Conservation (phyloP, 1,139 yeast genomes). For the Suhomyces chickasaworum region DNA sequence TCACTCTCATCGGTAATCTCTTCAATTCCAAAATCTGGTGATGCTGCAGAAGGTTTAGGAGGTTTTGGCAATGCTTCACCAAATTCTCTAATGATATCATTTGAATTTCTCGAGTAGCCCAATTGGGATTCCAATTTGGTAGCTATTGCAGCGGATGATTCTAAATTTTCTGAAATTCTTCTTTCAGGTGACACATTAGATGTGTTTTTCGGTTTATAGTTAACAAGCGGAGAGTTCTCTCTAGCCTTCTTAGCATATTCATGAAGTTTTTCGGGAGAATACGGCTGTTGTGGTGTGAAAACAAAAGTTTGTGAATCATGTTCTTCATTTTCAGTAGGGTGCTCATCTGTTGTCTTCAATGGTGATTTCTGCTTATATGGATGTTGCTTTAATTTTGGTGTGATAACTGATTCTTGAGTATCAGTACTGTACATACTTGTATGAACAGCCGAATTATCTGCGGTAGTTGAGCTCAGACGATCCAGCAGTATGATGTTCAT, state of each 20-base stretch:
- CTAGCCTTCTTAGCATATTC: conserved; percentile 24
- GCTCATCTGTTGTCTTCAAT: background rate
- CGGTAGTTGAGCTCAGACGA: background rate
- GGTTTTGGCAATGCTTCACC: conserved; percentile 16
- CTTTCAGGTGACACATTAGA: conserved; percentile 12
- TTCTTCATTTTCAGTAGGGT: background rate
- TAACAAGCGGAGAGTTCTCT: conserved; percentile 28
- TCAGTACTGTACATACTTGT: conserved; percentile 11
- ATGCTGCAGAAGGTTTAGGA: conserved; percentile 12
- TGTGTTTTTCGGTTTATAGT: conserved; percentile 20
- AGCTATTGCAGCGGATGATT: conserved; percentile 31
- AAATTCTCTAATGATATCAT: conserved; percentile 15
- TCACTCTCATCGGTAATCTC: conserved; percentile 40
- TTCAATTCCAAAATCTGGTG: conserved; percentile 44
- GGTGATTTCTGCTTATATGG: conserved; percentile 8
- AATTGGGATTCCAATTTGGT: conserved; percentile 27
- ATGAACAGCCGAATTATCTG: conserved; percentile 6
- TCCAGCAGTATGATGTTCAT: conserved; percentile 37
- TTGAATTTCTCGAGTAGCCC: conserved; percentile 11
- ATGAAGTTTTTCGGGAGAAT: conserved; percentile 24
- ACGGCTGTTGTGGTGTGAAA: conserved; percentile 21
- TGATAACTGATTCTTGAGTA: conserved; percentile 3
- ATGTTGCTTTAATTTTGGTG: conserved; percentile 1
- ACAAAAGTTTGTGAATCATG: conserved; percentile 39
- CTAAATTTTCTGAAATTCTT: conserved; percentile 29